phyloP scores from a whole-genome alignment of 2,329 filamentous ascomycete genomes.

The Colletotrichum filicis region DNA sequence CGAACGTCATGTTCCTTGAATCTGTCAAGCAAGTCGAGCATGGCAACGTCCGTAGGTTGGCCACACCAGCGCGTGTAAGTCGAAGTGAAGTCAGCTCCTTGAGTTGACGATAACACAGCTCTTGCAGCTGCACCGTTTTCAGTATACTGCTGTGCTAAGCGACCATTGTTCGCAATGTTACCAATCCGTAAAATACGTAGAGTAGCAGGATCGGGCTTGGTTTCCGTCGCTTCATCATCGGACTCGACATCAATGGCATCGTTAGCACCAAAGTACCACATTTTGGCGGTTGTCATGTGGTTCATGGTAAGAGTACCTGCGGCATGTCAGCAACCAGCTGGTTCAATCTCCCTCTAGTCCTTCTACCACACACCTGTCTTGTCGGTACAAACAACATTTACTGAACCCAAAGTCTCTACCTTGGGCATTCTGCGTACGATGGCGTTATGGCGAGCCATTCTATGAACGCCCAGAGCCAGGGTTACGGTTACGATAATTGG shows the following conservation, averaged over 20 bases:
- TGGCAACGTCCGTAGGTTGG: constrained; percentile 97
- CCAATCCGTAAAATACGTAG: constrained; percentile 88
- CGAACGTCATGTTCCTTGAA: constrained; percentile 94
- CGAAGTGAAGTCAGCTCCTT: constrained; percentile 70
- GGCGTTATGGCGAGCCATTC: constrained; percentile 95
- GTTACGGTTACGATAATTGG: constrained; percentile 99
- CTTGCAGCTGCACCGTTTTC: constrained; percentile 77
- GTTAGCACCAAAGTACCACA: constrained; percentile 89
- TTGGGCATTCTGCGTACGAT: constrained; percentile 97
- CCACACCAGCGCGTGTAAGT: constrained; percentile 92
- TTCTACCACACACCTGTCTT: constrained; percentile 76
- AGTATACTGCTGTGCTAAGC: constrained; percentile 79
- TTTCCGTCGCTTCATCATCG: constrained; percentile 64
- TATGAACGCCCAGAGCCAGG: constrained; percentile 90
- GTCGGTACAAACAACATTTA: constrained; percentile 99
- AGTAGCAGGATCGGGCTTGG: constrained; percentile 76
- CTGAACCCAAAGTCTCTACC: constrained; percentile 97
- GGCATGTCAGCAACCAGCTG: neutral
- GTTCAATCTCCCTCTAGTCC: neutral
- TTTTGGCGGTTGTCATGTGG: constrained; percentile 96
- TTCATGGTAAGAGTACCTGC: constrained; percentile 92
- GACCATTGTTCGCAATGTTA: constrained; percentile 95
- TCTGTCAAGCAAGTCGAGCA: constrained; percentile 90
- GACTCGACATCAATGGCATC: constrained; percentile 63
- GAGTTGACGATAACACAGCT: constrained; percentile 87